Evolutionary conservation across 495 filamentous ascomycete genomes (phyloP).

Genomic region (Parathielavia hyrcaniae): DNA sequence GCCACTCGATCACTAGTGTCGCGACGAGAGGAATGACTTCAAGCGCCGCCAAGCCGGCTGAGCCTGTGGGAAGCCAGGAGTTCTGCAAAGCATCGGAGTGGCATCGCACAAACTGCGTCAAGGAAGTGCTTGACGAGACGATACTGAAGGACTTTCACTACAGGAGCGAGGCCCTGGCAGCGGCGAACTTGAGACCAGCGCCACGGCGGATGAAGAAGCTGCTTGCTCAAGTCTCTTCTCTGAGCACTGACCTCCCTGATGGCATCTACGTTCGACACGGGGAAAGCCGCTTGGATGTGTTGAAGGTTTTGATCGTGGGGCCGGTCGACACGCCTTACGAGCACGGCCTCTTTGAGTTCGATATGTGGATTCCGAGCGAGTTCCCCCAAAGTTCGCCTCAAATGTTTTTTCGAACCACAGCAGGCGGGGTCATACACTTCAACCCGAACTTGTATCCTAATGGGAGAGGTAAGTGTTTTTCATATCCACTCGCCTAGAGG

Average conservation of each 20-base stretch:
- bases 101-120: constrained; percentile 36
- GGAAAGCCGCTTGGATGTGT: constrained; percentile 47
- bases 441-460: constrained; percentile 56
- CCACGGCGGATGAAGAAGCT: constrained; percentile 46
- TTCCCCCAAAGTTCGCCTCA: constrained; percentile 49
- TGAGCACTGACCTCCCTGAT: constrained; percentile 48
- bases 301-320: constrained; percentile 55
- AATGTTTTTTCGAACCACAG: constrained; percentile 48
- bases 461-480: constrained; percentile 44
- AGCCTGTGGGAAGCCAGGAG: constrained; percentile 3
- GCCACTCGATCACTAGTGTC: neutral
- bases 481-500: neutral
- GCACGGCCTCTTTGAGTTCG: constrained; percentile 57
- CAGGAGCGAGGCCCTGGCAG: constrained; percentile 12
- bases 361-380: constrained; percentile 42
- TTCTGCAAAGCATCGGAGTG: constrained; percentile 19
- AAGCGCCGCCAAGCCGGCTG: neutral
- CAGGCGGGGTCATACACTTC: constrained; percentile 40
- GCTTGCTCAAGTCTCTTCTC: constrained; percentile 46
- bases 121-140: constrained; percentile 35
- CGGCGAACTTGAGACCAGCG: neutral
- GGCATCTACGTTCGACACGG: constrained; percentile 56
- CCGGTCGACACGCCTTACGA: constrained; percentile 55
- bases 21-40: neutral
- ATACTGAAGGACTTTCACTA: constrained; percentile 29